Conservation (phyloP, 371 early-diverging fungal species). For the Apophysomyces elegans region DNA sequence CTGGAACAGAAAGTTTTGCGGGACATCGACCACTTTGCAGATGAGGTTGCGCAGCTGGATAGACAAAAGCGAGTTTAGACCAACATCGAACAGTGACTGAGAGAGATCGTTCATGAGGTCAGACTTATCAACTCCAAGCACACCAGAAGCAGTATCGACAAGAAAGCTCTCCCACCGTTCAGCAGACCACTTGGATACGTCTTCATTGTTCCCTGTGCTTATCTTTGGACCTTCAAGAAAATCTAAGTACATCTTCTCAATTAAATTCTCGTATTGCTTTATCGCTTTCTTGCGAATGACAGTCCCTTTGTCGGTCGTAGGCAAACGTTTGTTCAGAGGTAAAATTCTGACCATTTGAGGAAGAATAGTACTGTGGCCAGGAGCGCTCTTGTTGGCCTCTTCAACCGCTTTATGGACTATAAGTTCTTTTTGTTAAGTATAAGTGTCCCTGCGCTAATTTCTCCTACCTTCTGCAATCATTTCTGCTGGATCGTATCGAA, state of each 20-base stretch:
- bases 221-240: constrained; percentile 17
- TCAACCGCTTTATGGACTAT: constrained; percentile 30
- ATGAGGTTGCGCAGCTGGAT: constrained; percentile 11
- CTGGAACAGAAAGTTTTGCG: constrained; percentile 41
- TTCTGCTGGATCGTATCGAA: constrained; percentile 17
- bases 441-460: constrained; percentile 13
- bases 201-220: neutral
- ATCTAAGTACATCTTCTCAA: constrained; percentile 35
- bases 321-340: constrained; percentile 26
- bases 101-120: neutral
- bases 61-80: constrained; percentile 13
- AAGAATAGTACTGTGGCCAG: constrained; percentile 36
- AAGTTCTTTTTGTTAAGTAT: neutral
- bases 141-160: neutral
- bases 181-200: neutral
- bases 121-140: neutral
- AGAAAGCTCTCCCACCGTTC: neutral
- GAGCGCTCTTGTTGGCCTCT: constrained; percentile 35
- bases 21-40: constrained; percentile 15
- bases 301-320: constrained; percentile 40
- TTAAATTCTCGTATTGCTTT: constrained; percentile 17
- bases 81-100: constrained; percentile 13
- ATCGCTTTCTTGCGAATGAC: constrained; percentile 28
- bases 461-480: constrained; percentile 4
- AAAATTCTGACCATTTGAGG: constrained; percentile 47